Conservation (phyloP, 1,139 yeast genomes). For the Lodderomyces elongisporus region DNA sequence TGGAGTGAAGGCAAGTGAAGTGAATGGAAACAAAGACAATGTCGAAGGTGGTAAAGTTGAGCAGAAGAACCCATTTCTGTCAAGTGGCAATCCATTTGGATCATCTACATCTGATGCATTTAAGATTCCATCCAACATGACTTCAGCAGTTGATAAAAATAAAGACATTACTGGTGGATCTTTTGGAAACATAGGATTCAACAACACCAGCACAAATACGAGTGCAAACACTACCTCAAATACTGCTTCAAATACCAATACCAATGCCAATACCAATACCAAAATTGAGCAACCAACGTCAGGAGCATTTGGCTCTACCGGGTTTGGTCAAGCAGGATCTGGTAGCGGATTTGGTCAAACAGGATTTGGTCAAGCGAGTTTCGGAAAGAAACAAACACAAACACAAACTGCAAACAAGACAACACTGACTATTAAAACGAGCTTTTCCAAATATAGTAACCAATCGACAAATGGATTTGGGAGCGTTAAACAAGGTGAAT, state of each 20-base stretch:
- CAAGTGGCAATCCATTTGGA: constrained; percentile 12
- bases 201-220: too few species aligned
- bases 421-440: constrained; percentile 5
- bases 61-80: constrained; percentile 1
- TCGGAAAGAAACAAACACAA: too few species aligned
- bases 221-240: too few species aligned
- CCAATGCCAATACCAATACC: not conserved
- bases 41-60: constrained; percentile 1
- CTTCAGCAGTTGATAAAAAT: not conserved
- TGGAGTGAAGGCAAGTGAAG: not conserved
- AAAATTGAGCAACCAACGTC: not conserved
- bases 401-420: constrained; percentile 3
- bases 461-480: not conserved
- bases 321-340: constrained; percentile 15
- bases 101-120: constrained; percentile 12
- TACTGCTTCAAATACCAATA: too few species aligned
- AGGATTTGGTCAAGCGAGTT: constrained; percentile 9
- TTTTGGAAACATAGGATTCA: too few species aligned
- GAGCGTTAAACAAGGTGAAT: constrained; percentile 1
- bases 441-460: constrained; percentile 10
- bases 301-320: constrained; percentile 10
- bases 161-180: constrained; percentile 1
- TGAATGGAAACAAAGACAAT: not conserved
- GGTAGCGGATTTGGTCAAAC: constrained; percentile 14
- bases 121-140: constrained; percentile 1